A percentile compares a stretch with the other conserved stretches of the same genome.
These are phyloP conservation scores for Penicillium macrosclerotiorum DNA, from an alignment of 495 filamentous ascomycete genomes.

Conservation along the genomic window DNA sequence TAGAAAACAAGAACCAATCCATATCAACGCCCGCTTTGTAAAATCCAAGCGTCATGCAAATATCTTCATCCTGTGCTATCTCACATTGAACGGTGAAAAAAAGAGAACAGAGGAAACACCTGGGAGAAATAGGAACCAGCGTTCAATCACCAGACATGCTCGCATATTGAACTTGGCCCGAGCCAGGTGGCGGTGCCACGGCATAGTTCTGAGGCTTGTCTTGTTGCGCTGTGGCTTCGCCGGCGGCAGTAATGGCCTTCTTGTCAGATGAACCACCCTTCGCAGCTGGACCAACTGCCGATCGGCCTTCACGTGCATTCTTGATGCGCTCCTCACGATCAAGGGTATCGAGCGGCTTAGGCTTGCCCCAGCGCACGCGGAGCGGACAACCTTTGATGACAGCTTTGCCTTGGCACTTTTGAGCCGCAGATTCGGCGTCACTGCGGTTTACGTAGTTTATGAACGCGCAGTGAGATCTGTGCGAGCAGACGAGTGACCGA, in stretches of 20 bases:
- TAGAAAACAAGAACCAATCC: conserved; percentile 31
- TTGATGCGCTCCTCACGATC: conserved; percentile 74
- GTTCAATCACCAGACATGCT: conserved; percentile 75
- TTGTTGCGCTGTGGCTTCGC: conserved; percentile 31
- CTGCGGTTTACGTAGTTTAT: conserved; percentile 85
- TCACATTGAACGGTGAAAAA: conserved; percentile 1
- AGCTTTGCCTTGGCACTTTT: conserved; percentile 81
- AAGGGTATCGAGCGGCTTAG: conserved; percentile 85
- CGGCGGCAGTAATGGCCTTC: conserved; percentile 33
- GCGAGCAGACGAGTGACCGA: conserved; percentile 87
- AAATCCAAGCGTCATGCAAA: conserved; percentile 32
- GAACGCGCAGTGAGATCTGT: conserved; percentile 95
- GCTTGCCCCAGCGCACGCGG: conserved; percentile 85
- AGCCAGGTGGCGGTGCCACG: conserved; percentile 82
- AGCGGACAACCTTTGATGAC: conserved; percentile 82
- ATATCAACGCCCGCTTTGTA: conserved; percentile 41
- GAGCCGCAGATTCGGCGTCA: conserved; percentile 79
- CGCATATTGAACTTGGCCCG: conserved; percentile 76
- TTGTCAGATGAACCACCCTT: conserved; percentile 31
- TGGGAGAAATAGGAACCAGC: conserved; percentile 7
- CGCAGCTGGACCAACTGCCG: conserved; percentile 39
- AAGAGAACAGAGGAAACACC: too few species aligned
- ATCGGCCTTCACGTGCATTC: conserved; percentile 71
- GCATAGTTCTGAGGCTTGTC: conserved; percentile 47
- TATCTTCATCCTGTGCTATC: conserved; percentile 6